Evolutionary conservation across 2,329 filamentous ascomycete genomes (phyloP), one percentile per base, ranked within the genome.

Genomic region (Fusarium foetens): DNA sequence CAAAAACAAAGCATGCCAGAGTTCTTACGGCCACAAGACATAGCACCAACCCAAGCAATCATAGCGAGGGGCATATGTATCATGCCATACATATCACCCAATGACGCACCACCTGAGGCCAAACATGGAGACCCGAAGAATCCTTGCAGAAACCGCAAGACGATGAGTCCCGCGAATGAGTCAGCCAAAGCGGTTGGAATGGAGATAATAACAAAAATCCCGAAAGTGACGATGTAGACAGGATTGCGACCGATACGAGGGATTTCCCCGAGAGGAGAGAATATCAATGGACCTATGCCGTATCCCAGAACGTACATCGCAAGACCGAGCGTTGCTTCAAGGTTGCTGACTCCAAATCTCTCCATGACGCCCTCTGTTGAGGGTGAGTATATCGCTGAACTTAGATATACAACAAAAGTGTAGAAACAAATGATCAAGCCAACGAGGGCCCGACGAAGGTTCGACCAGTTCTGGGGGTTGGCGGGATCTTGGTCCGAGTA

Each of bases 71-170:
- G 86, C 85, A 68, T 89, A 89, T 0, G 89, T 88, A 1, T 90
- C 78, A 19, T 41, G 86, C 83, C 70, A 87, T 81, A 23, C 38
- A 88, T 85, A 68, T 88, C 86, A 41, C 82, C 82, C 2, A 88
- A 80, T 0, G 86, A 84, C 4, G 86, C 86, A 29, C 83, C 86
- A 7, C 86, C 86, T 1, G 86, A 91, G 0, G 90, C 90, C 6
- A 93, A 81, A 76, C 88, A 90, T 0, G 91, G 91, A 11, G 85
- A 88, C 12, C 90, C 90, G 72, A 92, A 90, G 83, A 92, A 90
- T 3, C 90, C 90, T 68, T 89, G 88, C 9, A 92, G 79, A 80
- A 92, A 92, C 0, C 90, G 86, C 5, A 90, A 81, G 5, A 91
- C 87, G 71, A 92, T 84, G 16, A 94, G 83, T 0, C 89, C 89